phyloP scores from a whole-genome alignment of 768 basidiomycete species.

The Termitomyces sp. region DNA sequence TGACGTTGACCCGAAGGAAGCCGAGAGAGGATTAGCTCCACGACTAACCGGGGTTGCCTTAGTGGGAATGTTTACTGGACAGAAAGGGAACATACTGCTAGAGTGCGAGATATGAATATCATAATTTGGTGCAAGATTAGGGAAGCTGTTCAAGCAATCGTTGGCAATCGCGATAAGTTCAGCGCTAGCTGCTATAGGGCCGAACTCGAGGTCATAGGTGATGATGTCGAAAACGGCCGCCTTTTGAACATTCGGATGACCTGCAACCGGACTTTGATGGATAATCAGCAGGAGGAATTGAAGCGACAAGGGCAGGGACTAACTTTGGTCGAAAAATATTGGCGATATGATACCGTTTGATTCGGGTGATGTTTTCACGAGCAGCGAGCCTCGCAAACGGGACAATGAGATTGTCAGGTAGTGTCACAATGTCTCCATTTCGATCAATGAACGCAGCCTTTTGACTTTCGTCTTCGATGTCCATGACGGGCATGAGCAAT shows the following conservation, averaged over 20 bases:
- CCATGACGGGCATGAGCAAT: conserved; percentile 68
- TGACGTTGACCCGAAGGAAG: conserved; percentile 52
- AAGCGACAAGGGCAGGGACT: conserved; percentile 15
- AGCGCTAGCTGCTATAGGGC: conserved; percentile 65
- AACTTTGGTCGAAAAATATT: conserved; percentile 70
- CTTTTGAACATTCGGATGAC: conserved; percentile 69
- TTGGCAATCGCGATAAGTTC: conserved; percentile 69
- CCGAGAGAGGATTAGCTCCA: conserved; percentile 56
- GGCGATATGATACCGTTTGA: conserved; percentile 80
- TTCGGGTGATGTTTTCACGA: conserved; percentile 53
- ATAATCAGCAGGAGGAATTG: neutral
- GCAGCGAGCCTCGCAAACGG: conserved; percentile 86
- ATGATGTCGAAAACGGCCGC: conserved; percentile 84
- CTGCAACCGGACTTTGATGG: conserved; percentile 48
- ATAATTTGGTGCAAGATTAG: conserved; percentile 58
- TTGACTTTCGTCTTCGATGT: conserved; percentile 55
- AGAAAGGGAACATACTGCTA: conserved; percentile 42
- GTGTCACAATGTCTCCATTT: conserved; percentile 68
- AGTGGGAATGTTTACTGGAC: neutral
- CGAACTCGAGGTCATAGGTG: conserved; percentile 59
- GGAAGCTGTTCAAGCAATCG: conserved; percentile 67
- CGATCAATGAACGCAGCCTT: conserved; percentile 76
- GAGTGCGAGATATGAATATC: conserved; percentile 80
- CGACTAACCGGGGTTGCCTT: conserved; percentile 39
- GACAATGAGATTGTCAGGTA: conserved; percentile 68